Evolutionary conservation across 208 protist genomes (phyloP).

Genomic region (Trypanosoma cruzi): DNA sequence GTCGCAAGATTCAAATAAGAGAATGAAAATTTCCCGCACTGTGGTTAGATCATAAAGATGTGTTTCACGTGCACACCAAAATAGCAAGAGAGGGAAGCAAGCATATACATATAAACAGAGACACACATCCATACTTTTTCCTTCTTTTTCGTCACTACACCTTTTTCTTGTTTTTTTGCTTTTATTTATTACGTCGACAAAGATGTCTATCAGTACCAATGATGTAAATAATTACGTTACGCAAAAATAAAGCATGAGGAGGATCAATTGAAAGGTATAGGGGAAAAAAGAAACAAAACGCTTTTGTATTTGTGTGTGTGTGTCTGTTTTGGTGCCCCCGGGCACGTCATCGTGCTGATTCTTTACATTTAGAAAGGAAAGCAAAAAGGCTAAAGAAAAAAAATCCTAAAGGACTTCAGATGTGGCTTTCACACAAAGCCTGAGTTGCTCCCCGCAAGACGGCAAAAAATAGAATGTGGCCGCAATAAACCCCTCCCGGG

Average conservation of each 20-base stretch:
- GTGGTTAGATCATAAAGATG: not conserved
- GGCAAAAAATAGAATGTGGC: not conserved
- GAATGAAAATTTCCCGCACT: not conserved
- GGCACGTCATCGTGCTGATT: not conserved
- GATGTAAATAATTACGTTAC: too few species aligned
- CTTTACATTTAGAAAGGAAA: slow-evolving; percentile 1
- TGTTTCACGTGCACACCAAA: not conserved
- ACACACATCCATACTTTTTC: not conserved
- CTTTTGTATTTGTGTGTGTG: not conserved
- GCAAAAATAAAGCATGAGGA: not conserved
- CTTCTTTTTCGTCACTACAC: not conserved
- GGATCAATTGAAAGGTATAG: not conserved
- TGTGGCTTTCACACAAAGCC: not conserved
- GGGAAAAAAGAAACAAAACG: slow-evolving; percentile 8
- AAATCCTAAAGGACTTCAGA: not conserved
- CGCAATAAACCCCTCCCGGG: not conserved
- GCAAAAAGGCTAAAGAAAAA: not conserved
- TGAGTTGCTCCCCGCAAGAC: not conserved
- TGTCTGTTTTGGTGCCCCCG: not conserved
- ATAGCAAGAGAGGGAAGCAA: not conserved
- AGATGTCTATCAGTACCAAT: too few species aligned
- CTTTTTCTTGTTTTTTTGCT: too few species aligned
- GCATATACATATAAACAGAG: not conserved
- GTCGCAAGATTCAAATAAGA: not conserved
- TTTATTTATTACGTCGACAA: too few species aligned